These are phyloP conservation scores for Suillus ampliporus DNA, from an alignment of 768 basidiomycete species.

Conservation along the genomic window DNA sequence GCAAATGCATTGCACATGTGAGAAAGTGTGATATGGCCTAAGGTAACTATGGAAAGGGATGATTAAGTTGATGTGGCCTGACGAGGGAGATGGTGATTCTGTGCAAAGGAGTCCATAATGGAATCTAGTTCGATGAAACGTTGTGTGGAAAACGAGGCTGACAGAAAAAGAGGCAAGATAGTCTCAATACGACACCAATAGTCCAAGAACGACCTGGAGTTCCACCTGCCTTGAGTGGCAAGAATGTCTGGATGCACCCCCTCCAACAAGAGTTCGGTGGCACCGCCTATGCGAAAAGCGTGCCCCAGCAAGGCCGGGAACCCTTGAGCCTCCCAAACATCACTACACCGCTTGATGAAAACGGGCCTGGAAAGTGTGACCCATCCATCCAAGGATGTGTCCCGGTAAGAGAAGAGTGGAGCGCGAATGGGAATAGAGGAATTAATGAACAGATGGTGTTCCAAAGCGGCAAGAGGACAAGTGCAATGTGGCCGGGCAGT, in stretches of 20 bases:
- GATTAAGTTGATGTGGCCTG: neutral
- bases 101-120: neutral
- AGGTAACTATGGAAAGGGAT: no score
- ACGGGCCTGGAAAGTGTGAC: no score
- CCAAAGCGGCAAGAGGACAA: constrained; percentile 25
- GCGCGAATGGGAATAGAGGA: constrained; percentile 16
- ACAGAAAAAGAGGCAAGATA: constrained; percentile 22
- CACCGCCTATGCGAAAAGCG: constrained; percentile 33
- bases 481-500: constrained; percentile 21
- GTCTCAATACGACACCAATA: constrained; percentile 35
- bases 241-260: constrained; percentile 41
- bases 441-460: constrained; percentile 27
- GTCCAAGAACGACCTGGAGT: constrained; percentile 32
- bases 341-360: no score
- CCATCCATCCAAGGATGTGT: no score
- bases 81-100: neutral
- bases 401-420: constrained; percentile 1
- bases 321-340: neutral
- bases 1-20: no score
- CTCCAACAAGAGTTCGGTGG: constrained; percentile 34
- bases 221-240: constrained; percentile 35
- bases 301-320: constrained; percentile 24
- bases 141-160: neutral
- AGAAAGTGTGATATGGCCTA: no score
- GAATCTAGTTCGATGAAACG: neutral